Evolutionary conservation across 305 asterid species (phyloP).

Genomic region (Fraxinus dipetala): DNA sequence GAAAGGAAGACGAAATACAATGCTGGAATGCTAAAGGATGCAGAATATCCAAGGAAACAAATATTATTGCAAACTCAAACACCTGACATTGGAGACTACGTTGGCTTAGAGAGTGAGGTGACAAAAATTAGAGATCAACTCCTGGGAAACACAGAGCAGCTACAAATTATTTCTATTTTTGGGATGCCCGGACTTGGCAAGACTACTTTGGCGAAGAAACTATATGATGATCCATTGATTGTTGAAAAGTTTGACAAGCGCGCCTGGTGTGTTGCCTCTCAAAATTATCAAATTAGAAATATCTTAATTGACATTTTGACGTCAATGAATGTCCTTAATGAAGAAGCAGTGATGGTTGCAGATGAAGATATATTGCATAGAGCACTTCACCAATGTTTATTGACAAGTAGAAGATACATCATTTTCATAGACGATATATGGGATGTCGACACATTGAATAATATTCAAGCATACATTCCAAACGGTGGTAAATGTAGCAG

Average conservation of each 20-base stretch:
- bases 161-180: conserved; percentile 17
- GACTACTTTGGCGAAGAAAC: conserved; percentile 31
- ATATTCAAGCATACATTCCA: conserved; percentile 1
- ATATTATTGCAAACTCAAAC: background rate
- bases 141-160: background rate
- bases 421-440: conserved; percentile 26
- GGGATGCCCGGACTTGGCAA: conserved; percentile 38
- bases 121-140: background rate
- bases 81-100: background rate
- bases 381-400: background rate
- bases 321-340: background rate
- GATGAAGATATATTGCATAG: conserved; percentile 2
- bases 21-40: background rate
- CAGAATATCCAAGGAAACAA: background rate
- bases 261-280: conserved; percentile 25
- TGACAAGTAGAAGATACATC: conserved; percentile 12
- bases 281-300: conserved; percentile 11
- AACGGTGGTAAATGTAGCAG: conserved; percentile 5
- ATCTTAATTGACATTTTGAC: conserved; percentile 19
- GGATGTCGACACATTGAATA: background rate
- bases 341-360: background rate
- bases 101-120: conserved; percentile 22
- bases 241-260: conserved; percentile 1
- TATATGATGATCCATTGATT: background rate
- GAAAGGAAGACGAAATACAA: background rate